phyloP scores from a whole-genome alignment of 2,329 filamentous ascomycete genomes.

The Colletotrichum musae region DNA sequence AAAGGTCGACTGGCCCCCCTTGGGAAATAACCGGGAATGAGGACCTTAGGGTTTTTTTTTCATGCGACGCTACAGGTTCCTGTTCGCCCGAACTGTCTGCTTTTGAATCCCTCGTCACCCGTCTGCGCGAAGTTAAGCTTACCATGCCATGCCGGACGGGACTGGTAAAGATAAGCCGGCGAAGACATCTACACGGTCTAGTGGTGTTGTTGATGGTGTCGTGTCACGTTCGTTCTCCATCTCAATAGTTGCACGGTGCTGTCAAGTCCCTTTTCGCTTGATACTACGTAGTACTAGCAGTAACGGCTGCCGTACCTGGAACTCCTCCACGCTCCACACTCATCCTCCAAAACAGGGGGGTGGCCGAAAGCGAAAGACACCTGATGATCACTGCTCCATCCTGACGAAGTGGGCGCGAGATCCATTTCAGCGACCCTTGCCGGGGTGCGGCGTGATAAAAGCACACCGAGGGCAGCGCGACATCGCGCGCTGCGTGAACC shows the following conservation, averaged over 20 bases:
- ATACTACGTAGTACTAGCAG: neutral
- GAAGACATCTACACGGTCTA: slow-evolving; percentile 4
- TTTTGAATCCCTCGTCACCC: neutral
- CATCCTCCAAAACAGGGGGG: slow-evolving; percentile 2
- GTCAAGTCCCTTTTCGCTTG: slow-evolving; percentile 15
- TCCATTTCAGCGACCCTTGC: slow-evolving; percentile 8
- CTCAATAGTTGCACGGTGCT: slow-evolving; percentile 26
- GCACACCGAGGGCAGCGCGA: slow-evolving; percentile 21
- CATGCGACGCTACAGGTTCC: slow-evolving; percentile 11
- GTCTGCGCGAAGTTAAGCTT: slow-evolving; percentile 34
- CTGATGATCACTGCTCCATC: slow-evolving; percentile 22
- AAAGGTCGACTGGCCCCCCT: neutral
- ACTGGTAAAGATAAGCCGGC: slow-evolving; percentile 7
- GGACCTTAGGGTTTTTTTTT: neutral
- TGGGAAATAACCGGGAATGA: slow-evolving; percentile 33
- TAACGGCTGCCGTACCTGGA: neutral
- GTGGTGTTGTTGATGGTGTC: slow-evolving; percentile 4
- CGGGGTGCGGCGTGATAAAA: neutral
- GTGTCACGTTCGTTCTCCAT: slow-evolving; percentile 6
- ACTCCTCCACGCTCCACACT: neutral
- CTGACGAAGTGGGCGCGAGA: slow-evolving; percentile 10
- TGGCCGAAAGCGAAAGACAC: slow-evolving; percentile 9
- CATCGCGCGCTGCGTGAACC: neutral
- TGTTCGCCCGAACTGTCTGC: slow-evolving; percentile 23
- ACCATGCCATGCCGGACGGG: slow-evolving; percentile 8